Evolutionary conservation across 73 alveolate species (phyloP), one percentile per base, ranked within the genome.

Genomic region (Paramecium sonneborni): DNA sequence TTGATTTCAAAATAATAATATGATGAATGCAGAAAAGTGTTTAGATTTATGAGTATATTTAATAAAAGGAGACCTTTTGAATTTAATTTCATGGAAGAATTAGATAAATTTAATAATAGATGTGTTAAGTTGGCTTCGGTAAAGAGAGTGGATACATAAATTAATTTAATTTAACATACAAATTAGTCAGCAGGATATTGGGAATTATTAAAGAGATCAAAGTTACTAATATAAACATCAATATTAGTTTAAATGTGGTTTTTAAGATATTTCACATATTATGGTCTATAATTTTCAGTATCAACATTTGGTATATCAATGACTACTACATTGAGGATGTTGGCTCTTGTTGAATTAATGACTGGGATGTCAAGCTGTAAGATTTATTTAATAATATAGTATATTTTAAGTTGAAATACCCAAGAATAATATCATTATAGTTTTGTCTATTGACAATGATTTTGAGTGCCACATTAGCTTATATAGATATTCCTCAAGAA

Each of bases 11-110:
- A 44, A 70, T 44, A 70, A 11, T 37, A 82, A 88, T 88, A 69
- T 44, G 70, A 88, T 20, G 94, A 68, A 69, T 76, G 91, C 10
- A 38, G 94, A 43, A 57, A 32, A 37, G 94, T 88, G 24, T 88
- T 88, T 43, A 88, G 91, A 88, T 70, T 26, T 23, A 88, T 88
- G 41, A 88, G 94, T 34, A 41, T 82, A 2, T 69, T 56, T 30
- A 88, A 88, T 72, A 88, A 70, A 44, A 68, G 94, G 44, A 34
- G 85, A 43, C 94, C 94, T 15, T 88, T 69, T 88, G 94, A 88
- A 44, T 88, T 70, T 30, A 76, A 88, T 62, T 88, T 88, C 11
- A 30, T 69, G 28, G 94, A 88, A 44, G 94, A 88, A 70, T 39
- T 88, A 34, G 94, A 88, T 72, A 62, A 69, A 20, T 88, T 69